Evolutionary conservation across 2,329 filamentous ascomycete genomes (phyloP), one percentile per base, ranked within the genome.

Genomic region (Colletotrichum lindemuthianum): DNA sequence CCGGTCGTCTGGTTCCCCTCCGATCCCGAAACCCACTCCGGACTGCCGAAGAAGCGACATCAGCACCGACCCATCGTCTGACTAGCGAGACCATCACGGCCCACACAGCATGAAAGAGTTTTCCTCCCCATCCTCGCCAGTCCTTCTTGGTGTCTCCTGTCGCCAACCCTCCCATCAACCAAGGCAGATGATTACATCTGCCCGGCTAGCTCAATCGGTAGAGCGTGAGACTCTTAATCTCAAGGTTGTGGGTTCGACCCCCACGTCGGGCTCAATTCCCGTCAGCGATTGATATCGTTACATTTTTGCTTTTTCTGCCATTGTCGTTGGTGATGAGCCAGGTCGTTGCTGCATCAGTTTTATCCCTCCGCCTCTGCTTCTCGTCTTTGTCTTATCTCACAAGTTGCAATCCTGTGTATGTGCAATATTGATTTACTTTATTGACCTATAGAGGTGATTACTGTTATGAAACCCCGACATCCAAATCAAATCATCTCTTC

Each of bases 151-250:
- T 2, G 4, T 3, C 6, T 2, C 13, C 11, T 24, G 8, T 12
- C 13, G 24, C 4, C 16, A 0, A 1, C 0, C 1, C 2, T 0
- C 0, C 5, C 59, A 58, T 58, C 41, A 47, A 16, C 43, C 36
- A 59, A 53, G 60, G 60, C 60, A 63, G 60, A 63, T 63, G 34
- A 74, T 37, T 12, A 13, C 47, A 48, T 63, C 59, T 53, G 82
- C 82, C 82, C 79, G 82, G 83, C 81, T 88, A 88, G 85, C 85
- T 88, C 85, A 88, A 88, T 87, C 84, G 84, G 85, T 89, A 89
- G 87, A 90, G 86, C 86, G 87, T 89, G 83, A 88, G 87, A 89
- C 87, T 89, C 87, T 86, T 85, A 85, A 59, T 64, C 55, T 59
- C 55, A 64, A 59, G 56, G 55, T 59, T 64, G 56, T 54, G 56